Percentiles rank a stretch among this genome's conserved stretches.
These are phyloP conservation scores for Aspergillus niger DNA, from an alignment of 2,329 filamentous ascomycete species.

Conservation along the genomic window DNA sequence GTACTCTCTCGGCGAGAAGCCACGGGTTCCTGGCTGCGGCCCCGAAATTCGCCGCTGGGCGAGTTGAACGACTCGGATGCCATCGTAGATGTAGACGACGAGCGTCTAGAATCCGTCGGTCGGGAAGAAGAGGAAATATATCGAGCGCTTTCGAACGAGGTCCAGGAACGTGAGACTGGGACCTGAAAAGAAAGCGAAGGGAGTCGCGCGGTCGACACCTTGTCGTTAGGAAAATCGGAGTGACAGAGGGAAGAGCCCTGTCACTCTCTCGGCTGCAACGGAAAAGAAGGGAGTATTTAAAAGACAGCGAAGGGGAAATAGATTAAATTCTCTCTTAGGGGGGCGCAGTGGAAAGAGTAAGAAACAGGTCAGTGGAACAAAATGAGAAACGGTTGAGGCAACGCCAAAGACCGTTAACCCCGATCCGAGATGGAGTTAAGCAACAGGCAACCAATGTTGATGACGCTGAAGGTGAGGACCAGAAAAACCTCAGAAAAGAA, in stretches of 20 bases:
- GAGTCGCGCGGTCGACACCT: constrained; percentile 32
- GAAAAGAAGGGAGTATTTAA: constrained; percentile 1
- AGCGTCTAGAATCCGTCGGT: constrained; percentile 18
- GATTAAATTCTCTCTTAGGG: not conserved
- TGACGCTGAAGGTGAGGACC: constrained; percentile 13
- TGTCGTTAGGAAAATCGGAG: constrained; percentile 22
- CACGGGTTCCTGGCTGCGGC: constrained; percentile 23
- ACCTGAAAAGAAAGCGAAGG: constrained; percentile 25
- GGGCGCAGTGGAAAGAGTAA: constrained; percentile 10
- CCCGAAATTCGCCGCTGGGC: constrained; percentile 31
- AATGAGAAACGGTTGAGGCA: constrained; percentile 11
- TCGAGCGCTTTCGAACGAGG: constrained; percentile 21
- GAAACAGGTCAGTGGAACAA: constrained; percentile 8
- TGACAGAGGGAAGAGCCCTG: constrained; percentile 27
- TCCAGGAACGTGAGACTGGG: constrained; percentile 26
- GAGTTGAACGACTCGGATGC: constrained; percentile 40
- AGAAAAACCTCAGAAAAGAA: not conserved
- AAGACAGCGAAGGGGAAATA: constrained; percentile 4
- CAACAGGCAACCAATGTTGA: constrained; percentile 18
- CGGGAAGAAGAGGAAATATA: constrained; percentile 18
- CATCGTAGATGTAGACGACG: constrained; percentile 36
- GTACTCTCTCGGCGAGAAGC: constrained; percentile 22
- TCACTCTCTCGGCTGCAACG: constrained; percentile 22
- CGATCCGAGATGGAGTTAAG: constrained; percentile 16
- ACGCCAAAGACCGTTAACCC: constrained; percentile 29